A percentile compares a stretch with the other conserved stretches of the same genome.
Evolutionary conservation across 371 early-diverging fungal genomes (phyloP).

Genomic region (Funneliformis caledonium): DNA sequence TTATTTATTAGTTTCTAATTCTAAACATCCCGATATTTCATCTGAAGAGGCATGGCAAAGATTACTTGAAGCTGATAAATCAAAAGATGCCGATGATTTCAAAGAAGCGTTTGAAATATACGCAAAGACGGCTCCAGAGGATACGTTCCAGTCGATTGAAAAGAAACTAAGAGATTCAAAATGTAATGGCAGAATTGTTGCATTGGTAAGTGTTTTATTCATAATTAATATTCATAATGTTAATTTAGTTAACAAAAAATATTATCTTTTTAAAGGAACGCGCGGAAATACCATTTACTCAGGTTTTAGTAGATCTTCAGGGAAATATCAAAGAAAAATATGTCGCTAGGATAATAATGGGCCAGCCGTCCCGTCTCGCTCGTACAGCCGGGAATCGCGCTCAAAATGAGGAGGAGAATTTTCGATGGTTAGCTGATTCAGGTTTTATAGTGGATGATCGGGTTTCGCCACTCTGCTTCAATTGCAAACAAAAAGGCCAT

Average conservation of each 20-base stretch:
- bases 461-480: slow-evolving; percentile 11
- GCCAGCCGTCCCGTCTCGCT: neutral
- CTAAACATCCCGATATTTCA: neutral
- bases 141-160: slow-evolving; percentile 36
- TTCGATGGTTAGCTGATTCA: slow-evolving; percentile 29
- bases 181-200: slow-evolving; percentile 16
- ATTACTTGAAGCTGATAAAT: slow-evolving; percentile 8
- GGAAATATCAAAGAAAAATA: slow-evolving; percentile 31
- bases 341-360: neutral
- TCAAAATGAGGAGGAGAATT: slow-evolving; percentile 13
- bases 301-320: slow-evolving; percentile 25
- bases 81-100: slow-evolving; percentile 19
- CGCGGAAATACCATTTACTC: slow-evolving; percentile 17
- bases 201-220: slow-evolving; percentile 11
- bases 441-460: slow-evolving; percentile 26
- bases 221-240: neutral
- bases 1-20: neutral
- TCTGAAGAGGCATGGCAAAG: slow-evolving; percentile 28
- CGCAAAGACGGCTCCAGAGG: slow-evolving; percentile 15
- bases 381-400: slow-evolving; percentile 11
- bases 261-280: neutral
- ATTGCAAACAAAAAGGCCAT: slow-evolving; percentile 38
- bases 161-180: slow-evolving; percentile 1
- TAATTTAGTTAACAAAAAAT: neutral
- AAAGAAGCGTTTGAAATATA: slow-evolving; percentile 27